phyloP scores from a whole-genome alignment of 2,329 filamentous ascomycete species.

The Huntiella savannae region DNA sequence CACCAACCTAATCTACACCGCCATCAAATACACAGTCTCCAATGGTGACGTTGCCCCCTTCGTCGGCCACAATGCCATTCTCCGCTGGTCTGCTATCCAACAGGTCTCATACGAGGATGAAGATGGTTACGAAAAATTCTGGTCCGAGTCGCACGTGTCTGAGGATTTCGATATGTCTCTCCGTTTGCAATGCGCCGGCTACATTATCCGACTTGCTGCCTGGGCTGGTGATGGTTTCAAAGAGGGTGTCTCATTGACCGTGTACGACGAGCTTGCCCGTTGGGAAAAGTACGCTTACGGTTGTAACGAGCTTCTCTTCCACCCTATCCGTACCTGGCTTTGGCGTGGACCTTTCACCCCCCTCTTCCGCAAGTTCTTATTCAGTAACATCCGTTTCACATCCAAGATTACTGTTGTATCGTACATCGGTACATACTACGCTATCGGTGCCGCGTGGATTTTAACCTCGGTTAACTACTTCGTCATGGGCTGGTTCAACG shows the following conservation, averaged over 20 bases:
- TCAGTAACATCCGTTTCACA: slow-evolving; percentile 53
- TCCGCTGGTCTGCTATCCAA: slow-evolving; percentile 59
- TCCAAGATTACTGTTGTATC: slow-evolving; percentile 60
- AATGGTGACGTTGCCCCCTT: slow-evolving; percentile 63
- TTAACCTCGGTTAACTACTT: slow-evolving; percentile 59
- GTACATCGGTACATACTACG: slow-evolving; percentile 67
- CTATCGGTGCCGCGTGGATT: slow-evolving; percentile 57
- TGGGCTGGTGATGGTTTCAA: slow-evolving; percentile 64
- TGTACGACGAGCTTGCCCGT: slow-evolving; percentile 66
- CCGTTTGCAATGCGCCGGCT: slow-evolving; percentile 52
- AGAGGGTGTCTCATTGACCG: slow-evolving; percentile 66
- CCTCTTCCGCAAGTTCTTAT: slow-evolving; percentile 55
- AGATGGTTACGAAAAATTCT: slow-evolving; percentile 59
- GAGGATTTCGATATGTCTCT: slow-evolving; percentile 73
- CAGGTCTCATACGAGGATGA: slow-evolving; percentile 51
- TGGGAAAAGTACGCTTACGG: slow-evolving; percentile 82
- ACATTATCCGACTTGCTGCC: slow-evolving; percentile 52
- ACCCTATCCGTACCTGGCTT: slow-evolving; percentile 56
- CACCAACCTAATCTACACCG: slow-evolving; percentile 56
- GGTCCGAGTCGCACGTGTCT: slow-evolving; percentile 63
- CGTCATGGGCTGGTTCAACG: slow-evolving; percentile 57
- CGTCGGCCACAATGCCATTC: slow-evolving; percentile 62
- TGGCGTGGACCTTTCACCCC: slow-evolving; percentile 59
- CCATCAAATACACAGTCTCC: slow-evolving; percentile 58
- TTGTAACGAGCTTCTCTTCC: slow-evolving; percentile 65